Base-by-base conservation (phyloP, 495 filamentous ascomycete species). In the Penicillium riverlandense region DNA sequence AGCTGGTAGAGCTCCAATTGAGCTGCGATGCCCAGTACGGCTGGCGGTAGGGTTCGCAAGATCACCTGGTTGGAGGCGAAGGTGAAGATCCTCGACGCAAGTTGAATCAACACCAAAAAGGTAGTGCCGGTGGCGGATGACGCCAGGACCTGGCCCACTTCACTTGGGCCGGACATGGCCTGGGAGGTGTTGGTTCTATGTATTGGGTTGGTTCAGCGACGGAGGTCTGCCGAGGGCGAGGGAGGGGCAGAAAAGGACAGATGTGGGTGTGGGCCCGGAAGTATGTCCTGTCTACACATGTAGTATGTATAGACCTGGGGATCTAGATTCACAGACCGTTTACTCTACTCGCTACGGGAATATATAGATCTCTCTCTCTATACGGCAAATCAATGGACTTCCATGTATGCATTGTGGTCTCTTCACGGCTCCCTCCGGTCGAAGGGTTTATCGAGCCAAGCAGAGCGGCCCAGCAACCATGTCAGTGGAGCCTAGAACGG, bases 1-100 rank as follows among this genome's bases (percentile, higher is more conserved):
- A 90, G 82, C 44, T 87, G 87, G 62, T 86, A 95, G 2, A 97
- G 78, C 48, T 99, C 92, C 4, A 97, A 76, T 59, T 95, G 94
- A 3, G 88, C 79, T 1, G 90, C 85, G 27, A 92, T 73, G 4
- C 90, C 92, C 1, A 97, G 74, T 0, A 90, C 71, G 35, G 84
- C 76, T 0, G 92, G 90, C 0, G 89, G 91, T 14, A 97, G 68
- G 54, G 82, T 88, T 32, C 90, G 88, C 5, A 99, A 71, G 9
- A 96, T 79, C 38, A 92, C 41, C 62, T 97, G 90, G 70, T 97
- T 97, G 44, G 90, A 81, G 36, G 78, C 62, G 63, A 99, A 99
- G 22, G 92, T 96, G 47, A 96, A 68, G 35, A 84, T 78, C 38
- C 91, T 84, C 11, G 90, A 96, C 31, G 69, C 67, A 52, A 97